A percentile compares a stretch with the other conserved stretches of the same genome.
Conservation (phyloP, 2,329 filamentous ascomycete genomes). For the Huntiella abstrusa region DNA sequence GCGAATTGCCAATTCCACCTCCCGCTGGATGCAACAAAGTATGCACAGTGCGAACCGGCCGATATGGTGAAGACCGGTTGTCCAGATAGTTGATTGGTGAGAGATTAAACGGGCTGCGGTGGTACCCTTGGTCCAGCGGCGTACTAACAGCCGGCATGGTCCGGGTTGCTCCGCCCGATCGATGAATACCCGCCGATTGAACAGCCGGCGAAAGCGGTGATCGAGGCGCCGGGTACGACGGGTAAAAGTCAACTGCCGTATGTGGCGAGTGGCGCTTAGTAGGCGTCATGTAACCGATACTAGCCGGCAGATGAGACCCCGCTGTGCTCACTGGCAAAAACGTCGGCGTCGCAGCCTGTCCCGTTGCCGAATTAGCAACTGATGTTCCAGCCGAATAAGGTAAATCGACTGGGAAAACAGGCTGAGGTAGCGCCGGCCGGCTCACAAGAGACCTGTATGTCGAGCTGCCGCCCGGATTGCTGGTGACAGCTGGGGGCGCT, state of each 20-base stretch:
- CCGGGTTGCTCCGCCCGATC: conserved; percentile 2
- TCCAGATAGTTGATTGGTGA: conserved; percentile 79
- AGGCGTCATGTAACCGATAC: conserved; percentile 26
- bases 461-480: background rate
- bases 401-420: background rate
- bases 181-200: background rate
- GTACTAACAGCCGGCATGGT: background rate
- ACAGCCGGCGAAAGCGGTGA: conserved; percentile 26
- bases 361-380: background rate
- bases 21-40: conserved; percentile 70
- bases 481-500: background rate
- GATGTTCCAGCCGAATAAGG: background rate
- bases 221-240: conserved; percentile 14
- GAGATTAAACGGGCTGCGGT: conserved; percentile 21
- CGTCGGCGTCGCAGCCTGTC: conserved; percentile 1
- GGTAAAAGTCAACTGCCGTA: conserved; percentile 20
- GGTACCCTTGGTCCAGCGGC: background rate
- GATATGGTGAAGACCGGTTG: conserved; percentile 80
- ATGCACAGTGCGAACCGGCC: conserved; percentile 73
- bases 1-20: conserved; percentile 45
- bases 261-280: conserved; percentile 35
- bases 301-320: conserved; percentile 9
- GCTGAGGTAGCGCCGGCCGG: background rate
- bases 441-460: background rate
- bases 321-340: conserved; percentile 5